phyloP scores from a whole-genome alignment of 768 basidiomycete genomes.

The Hypsizygus marmoreus region DNA sequence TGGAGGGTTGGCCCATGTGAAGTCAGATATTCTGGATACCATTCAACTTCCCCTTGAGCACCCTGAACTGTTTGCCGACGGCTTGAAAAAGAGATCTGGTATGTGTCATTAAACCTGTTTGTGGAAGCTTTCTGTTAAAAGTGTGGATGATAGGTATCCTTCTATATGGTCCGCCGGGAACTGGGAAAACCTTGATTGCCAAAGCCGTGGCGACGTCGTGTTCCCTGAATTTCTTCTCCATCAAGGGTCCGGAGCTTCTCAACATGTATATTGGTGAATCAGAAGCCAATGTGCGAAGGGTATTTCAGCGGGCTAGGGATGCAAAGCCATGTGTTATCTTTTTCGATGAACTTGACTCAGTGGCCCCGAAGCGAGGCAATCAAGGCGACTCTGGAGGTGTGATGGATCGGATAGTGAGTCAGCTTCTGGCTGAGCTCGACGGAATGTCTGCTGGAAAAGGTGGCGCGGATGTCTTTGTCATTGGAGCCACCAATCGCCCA shows the following conservation, averaged over 20 bases:
- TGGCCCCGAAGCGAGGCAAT: constrained; percentile 92
- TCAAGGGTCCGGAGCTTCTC: constrained; percentile 93
- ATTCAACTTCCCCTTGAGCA: constrained; percentile 90
- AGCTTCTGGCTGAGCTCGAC: constrained; percentile 91
- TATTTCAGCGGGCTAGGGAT: constrained; percentile 90
- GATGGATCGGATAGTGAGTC: constrained; percentile 97
- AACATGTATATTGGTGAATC: constrained; percentile 99
- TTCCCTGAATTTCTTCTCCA: constrained; percentile 94
- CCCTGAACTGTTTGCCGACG: constrained; percentile 87
- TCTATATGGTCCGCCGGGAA: constrained; percentile 93
- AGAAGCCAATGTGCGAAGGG: constrained; percentile 92
- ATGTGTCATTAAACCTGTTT: constrained; percentile 15
- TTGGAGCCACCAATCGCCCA: constrained; percentile 94
- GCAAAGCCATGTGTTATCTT: constrained; percentile 95
- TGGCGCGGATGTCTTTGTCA: constrained; percentile 84
- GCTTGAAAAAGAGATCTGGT: constrained; percentile 96
- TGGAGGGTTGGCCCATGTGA: constrained; percentile 86
- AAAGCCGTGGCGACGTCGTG: constrained; percentile 97
- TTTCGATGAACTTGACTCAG: constrained; percentile 94
- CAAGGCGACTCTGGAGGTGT: constrained; percentile 97
- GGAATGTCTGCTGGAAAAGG: constrained; percentile 71
- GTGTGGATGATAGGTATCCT: constrained; percentile 63
- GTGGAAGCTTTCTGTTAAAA: neutral
- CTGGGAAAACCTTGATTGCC: constrained; percentile 92
- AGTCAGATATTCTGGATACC: constrained; percentile 92